A percentile compares a stretch with the other conserved stretches of the same genome.
Conservation (phyloP, 2,329 filamentous ascomycete species). For the Capronia epimyces region DNA sequence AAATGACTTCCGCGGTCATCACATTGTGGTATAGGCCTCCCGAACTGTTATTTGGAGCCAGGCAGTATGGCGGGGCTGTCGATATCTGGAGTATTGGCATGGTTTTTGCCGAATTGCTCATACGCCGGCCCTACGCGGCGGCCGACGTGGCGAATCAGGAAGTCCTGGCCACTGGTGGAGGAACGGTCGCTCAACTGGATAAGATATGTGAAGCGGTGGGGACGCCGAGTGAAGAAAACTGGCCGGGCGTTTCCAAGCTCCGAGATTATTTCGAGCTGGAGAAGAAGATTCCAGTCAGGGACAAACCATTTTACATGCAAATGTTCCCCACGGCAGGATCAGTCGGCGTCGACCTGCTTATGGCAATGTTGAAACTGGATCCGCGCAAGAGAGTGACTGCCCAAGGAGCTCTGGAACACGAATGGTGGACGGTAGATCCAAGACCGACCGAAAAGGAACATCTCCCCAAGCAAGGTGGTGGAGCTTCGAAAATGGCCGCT, state of each 20-base stretch:
- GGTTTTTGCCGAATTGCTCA: conserved; percentile 85
- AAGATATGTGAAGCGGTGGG: conserved; percentile 81
- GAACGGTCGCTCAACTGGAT: conserved; percentile 66
- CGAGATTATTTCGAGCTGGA: conserved; percentile 67
- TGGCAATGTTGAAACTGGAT: conserved; percentile 78
- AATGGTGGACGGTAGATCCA: conserved; percentile 81
- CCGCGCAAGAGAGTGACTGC: conserved; percentile 79
- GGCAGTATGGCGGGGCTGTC: conserved; percentile 82
- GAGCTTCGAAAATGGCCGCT: conserved; percentile 66
- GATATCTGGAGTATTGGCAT: conserved; percentile 92
- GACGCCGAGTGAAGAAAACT: conserved; percentile 87
- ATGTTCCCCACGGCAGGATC: conserved; percentile 75
- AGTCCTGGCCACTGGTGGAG: conserved; percentile 20
- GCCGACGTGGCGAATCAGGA: conserved; percentile 64
- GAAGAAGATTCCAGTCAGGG: conserved; percentile 54
- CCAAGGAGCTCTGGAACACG: conserved; percentile 69
- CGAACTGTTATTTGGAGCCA: conserved; percentile 84
- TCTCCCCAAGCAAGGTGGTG: conserved; percentile 69
- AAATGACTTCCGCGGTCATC: conserved; percentile 92
- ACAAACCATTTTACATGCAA: conserved; percentile 65
- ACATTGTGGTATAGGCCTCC: conserved; percentile 95
- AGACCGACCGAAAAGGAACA: conserved; percentile 75
- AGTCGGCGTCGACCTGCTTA: conserved; percentile 80
- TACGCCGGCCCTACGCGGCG: conserved; percentile 75
- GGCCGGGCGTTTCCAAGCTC: conserved; percentile 82